Evolutionary conservation across 345 rosid genomes (phyloP).

Genomic region (Lepidium didymum): DNA sequence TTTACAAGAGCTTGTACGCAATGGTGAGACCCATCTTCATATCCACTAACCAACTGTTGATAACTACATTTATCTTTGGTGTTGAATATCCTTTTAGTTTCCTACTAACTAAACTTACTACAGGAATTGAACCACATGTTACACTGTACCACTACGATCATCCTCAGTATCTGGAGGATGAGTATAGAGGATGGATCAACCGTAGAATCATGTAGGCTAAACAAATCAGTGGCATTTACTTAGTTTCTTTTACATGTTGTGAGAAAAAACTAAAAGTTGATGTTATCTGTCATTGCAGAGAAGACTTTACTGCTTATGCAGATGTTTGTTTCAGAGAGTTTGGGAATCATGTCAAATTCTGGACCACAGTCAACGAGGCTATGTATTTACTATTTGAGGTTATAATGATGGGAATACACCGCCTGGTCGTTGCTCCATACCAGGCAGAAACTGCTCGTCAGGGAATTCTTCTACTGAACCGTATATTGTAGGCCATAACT

Average conservation of each 20-base stretch:
- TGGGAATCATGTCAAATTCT: conserved; percentile 47
- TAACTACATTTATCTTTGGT: background rate
- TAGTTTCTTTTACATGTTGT: background rate
- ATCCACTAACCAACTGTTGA: background rate
- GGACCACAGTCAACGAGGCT: conserved; percentile 64
- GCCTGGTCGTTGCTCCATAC: conserved; percentile 38
- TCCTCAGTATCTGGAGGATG: conserved; percentile 62
- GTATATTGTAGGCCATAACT: conserved; percentile 44
- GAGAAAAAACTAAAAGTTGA: background rate
- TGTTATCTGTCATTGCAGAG: conserved; percentile 30
- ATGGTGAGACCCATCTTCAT: conserved; percentile 23
- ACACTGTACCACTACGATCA: conserved; percentile 41
- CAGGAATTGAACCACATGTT: conserved; percentile 56
- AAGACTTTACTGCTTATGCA: conserved; percentile 59
- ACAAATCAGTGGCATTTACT: background rate
- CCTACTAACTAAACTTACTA: background rate
- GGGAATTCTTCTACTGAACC: conserved; percentile 66
- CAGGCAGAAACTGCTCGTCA: conserved; percentile 4
- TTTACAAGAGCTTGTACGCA: conserved; percentile 39
- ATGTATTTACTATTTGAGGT: conserved; percentile 28
- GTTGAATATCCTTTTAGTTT: background rate
- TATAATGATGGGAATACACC: conserved; percentile 26
- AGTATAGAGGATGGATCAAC: conserved; percentile 61
- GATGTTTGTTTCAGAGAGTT: conserved; percentile 64
- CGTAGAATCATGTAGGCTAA: conserved; percentile 35